A percentile compares a stretch with the other conserved stretches of the same genome.
Conservation (phyloP, 306 rosid species). For the Luffa aegyptiaca region DNA sequence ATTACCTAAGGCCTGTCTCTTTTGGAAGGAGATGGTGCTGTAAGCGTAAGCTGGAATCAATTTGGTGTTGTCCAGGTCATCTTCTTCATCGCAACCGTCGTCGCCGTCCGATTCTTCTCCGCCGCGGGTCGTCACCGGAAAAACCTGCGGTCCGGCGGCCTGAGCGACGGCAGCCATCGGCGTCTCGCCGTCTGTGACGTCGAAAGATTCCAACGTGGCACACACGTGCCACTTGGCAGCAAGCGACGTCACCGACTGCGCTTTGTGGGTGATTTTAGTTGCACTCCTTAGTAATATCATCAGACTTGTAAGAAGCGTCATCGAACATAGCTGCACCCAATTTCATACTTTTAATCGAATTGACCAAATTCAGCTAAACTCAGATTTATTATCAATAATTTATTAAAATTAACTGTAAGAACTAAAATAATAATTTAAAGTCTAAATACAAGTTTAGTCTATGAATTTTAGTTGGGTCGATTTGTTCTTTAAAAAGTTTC, state of each 20-base stretch:
- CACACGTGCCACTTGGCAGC: slow-evolving; percentile 98
- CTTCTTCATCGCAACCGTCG: slow-evolving; percentile 57
- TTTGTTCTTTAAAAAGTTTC: too few species aligned
- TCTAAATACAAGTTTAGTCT: too few species aligned
- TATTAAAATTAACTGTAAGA: too few species aligned
- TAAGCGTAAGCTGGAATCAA: slow-evolving; percentile 65
- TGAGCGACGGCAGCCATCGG: slow-evolving; percentile 16
- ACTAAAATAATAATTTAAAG: too few species aligned
- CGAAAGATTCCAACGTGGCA: slow-evolving; percentile 82
- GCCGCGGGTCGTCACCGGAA: slow-evolving; percentile 14
- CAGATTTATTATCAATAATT: too few species aligned
- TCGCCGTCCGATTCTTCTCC: slow-evolving; percentile 37
- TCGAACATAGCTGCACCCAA: slow-evolving; percentile 57
- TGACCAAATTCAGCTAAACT: too few species aligned
- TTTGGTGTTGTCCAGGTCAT: slow-evolving; percentile 51
- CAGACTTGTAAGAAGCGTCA: slow-evolving; percentile 55
- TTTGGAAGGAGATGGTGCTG: slow-evolving; percentile 75
- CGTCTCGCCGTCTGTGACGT: slow-evolving; percentile 29
- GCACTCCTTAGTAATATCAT: slow-evolving; percentile 68
- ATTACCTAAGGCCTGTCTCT: slow-evolving; percentile 88
- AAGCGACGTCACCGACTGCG: slow-evolving; percentile 73
- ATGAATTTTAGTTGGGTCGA: too few species aligned
- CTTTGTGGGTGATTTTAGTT: slow-evolving; percentile 88
- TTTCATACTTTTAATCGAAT: too few species aligned
- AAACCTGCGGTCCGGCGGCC: slow-evolving; percentile 9